Percentiles rank a stretch among this genome's conserved stretches.
phyloP scores from a whole-genome alignment of 164 flowering plant species.

The Annona squamosa region DNA sequence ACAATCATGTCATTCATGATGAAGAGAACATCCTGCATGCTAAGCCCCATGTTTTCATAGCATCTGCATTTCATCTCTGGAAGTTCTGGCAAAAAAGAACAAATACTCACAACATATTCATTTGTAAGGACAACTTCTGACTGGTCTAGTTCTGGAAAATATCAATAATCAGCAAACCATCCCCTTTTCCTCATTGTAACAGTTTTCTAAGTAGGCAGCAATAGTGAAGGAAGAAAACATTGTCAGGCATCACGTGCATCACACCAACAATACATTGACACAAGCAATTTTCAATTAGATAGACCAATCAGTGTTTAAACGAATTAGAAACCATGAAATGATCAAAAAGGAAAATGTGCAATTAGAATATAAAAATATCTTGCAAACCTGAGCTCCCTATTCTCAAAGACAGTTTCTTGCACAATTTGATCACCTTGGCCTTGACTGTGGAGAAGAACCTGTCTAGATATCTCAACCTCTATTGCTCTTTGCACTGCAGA shows the following conservation, averaged over 20 bases:
- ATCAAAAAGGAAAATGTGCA: background rate
- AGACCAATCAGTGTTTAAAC: background rate
- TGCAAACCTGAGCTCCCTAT: conserved; percentile 75
- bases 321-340: background rate
- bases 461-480: conserved; percentile 81
- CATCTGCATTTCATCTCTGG: conserved; percentile 76
- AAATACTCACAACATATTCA: conserved; percentile 50
- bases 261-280: background rate
- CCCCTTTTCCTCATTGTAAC: conserved; percentile 92
- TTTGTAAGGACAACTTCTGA: conserved; percentile 61
- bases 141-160: conserved; percentile 97
- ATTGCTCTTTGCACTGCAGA: conserved; percentile 83
- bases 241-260: conserved; percentile 8
- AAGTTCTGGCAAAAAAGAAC: conserved; percentile 68
- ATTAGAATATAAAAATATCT: conserved; percentile 3
- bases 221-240: conserved; percentile 1
- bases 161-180: conserved; percentile 90
- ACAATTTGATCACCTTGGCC: conserved; percentile 67
- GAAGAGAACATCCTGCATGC: conserved; percentile 93
- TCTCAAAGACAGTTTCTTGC: conserved; percentile 97
- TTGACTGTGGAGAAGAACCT: conserved; percentile 54
- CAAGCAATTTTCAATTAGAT: background rate
- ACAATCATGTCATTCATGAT: conserved; percentile 77
- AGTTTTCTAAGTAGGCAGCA: conserved; percentile 47
- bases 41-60: conserved; percentile 76